phyloP scores from a whole-genome alignment of 371 early-diverging fungal genomes.

The Zopfochytrium polystomum region DNA sequence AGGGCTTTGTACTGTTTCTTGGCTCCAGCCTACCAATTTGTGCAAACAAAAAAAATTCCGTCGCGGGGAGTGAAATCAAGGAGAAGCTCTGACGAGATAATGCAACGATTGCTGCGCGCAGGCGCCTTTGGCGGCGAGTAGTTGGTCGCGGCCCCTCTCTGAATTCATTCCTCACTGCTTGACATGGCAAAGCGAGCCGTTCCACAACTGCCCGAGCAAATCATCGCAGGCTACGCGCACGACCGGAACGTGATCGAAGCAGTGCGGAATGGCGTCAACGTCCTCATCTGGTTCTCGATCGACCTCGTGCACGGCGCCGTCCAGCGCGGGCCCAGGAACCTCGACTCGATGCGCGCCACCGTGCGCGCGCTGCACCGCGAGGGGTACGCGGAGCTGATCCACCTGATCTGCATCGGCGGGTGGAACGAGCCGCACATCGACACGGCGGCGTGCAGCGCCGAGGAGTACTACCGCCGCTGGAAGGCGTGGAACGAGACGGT shows the following conservation, averaged over 20 bases:
- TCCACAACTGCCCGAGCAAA: slow-evolving; percentile 6
- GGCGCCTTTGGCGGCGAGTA: too few species aligned
- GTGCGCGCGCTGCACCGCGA: not conserved
- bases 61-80: too few species aligned
- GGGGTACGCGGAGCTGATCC: not conserved
- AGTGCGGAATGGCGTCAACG: slow-evolving; percentile 16
- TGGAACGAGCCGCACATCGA: slow-evolving; percentile 16
- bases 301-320: not conserved
- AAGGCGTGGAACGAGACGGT: slow-evolving; percentile 8
- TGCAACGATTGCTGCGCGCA: too few species aligned
- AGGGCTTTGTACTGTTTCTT: too few species aligned
- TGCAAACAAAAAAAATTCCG: too few species aligned
- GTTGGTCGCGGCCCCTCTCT: too few species aligned
- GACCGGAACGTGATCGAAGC: slow-evolving; percentile 8
- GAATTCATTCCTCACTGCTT: too few species aligned
- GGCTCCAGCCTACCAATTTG: too few species aligned
- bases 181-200: too few species aligned
- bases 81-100: too few species aligned
- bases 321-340: slow-evolving; percentile 2
- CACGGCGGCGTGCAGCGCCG: not conserved
- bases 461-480: slow-evolving; percentile 12
- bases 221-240: slow-evolving; percentile 12
- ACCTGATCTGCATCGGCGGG: slow-evolving; percentile 20
- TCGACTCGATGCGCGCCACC: too few species aligned
- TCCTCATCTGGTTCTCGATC: slow-evolving; percentile 15